A percentile compares a stretch with the other conserved stretches of the same genome.
phyloP scores from a whole-genome alignment of 257 asterid genomes.

The Phtheirospermum japonicum region DNA sequence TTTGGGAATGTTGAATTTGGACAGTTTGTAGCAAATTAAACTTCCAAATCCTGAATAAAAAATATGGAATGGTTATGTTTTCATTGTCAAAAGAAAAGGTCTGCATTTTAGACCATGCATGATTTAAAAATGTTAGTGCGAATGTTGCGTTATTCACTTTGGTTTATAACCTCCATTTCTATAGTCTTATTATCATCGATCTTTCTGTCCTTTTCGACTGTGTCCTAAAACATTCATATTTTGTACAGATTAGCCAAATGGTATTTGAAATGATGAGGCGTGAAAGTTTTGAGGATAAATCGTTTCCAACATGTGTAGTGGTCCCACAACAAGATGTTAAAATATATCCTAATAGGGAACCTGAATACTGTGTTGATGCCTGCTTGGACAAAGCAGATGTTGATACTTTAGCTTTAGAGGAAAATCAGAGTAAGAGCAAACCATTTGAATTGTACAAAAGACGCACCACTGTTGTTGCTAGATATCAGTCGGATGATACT shows the following conservation, averaged over 20 bases:
- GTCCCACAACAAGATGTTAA: slow-evolving; percentile 38
- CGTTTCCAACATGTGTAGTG: slow-evolving; percentile 36
- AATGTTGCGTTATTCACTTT: slow-evolving; percentile 23
- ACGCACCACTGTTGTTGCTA: slow-evolving; percentile 74
- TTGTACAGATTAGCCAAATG: slow-evolving; percentile 69
- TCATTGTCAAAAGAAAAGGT: not conserved
- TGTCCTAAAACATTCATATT: slow-evolving; percentile 18
- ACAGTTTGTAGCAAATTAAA: not conserved
- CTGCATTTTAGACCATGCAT: slow-evolving; percentile 15
- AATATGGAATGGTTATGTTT: not conserved
- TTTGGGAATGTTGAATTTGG: not conserved
- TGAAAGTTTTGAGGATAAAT: slow-evolving; percentile 41
- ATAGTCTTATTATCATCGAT: not conserved
- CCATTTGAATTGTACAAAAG: slow-evolving; percentile 81
- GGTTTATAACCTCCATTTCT: not conserved
- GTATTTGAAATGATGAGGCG: slow-evolving; percentile 62
- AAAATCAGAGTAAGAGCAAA: slow-evolving; percentile 41
- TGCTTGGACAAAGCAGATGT: slow-evolving; percentile 37
- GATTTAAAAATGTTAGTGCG: slow-evolving; percentile 2
- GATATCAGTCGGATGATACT: too few species aligned
- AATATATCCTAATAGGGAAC: slow-evolving; percentile 37
- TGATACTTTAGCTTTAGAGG: slow-evolving; percentile 32
- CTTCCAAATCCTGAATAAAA: not conserved
- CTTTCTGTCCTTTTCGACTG: slow-evolving; percentile 11
- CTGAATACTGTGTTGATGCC: slow-evolving; percentile 30